Evolutionary conservation across 768 basidiomycete species (phyloP), one percentile per base, ranked within the genome.

Genomic region (Suillus brevipes): DNA sequence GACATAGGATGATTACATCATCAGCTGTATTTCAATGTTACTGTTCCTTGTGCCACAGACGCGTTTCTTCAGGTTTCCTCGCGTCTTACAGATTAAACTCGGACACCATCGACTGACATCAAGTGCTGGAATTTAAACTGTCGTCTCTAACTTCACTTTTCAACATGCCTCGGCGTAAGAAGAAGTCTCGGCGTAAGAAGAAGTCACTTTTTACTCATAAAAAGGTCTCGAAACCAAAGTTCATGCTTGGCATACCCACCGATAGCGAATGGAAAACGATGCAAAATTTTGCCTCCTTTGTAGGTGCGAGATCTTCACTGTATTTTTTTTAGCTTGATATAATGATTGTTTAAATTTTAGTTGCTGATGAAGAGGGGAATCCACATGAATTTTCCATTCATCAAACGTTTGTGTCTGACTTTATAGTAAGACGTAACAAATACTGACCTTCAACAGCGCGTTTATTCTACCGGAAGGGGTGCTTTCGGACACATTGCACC

Each of bases 391-490:
- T 82, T 50, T 59, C 42, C 0, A 55, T 53, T 12, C 73, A 74
- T 2, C 77, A 85, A 18, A 65, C 69, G 85, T 85, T 66, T 47
- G 80, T 68, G 28, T 50, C 23, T 31, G 10, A 56, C n/a, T 23
- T n/a, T 40, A 4, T n/a, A 4, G n/a, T 57, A 56, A 63, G 28
- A 63, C 43, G 9, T 37, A 43, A 28, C 23, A 9, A 6, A 40
- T 2, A 13, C 40, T 43, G 28, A 59, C 28, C 12, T 59, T 60
- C 28, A 65, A 52, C 53, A 84, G 85, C 2, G 83, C 77, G 1
- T 75, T 79, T 10, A 73, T 87, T 37, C 72, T 83, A 6, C 84
- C 85, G 6, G 60, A 74, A n/a, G 72, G 71, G 0, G 60, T 47
- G 14, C 42, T 66, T 10, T 75, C 77, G 4, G 75, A 70, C 0